phyloP scores from a whole-genome alignment of 2,329 filamentous ascomycete genomes.

The Stagonosporopsis tanaceti region DNA sequence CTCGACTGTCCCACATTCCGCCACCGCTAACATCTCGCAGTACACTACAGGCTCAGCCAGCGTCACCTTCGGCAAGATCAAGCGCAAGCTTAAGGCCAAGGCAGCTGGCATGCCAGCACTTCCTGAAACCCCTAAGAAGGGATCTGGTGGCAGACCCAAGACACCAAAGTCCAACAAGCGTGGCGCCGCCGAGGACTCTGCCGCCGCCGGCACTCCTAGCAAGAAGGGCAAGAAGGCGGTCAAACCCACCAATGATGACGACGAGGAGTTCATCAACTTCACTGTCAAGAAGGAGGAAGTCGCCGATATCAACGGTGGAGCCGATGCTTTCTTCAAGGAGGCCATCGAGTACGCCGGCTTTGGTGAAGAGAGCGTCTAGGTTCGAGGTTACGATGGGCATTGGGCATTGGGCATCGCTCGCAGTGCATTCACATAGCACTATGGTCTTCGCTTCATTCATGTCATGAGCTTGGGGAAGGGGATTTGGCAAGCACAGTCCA shows the following conservation, averaged over 20 bases:
- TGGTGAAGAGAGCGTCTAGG: neutral
- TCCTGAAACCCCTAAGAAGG: conserved; percentile 34
- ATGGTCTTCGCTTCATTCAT: neutral
- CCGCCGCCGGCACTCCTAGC: conserved; percentile 17
- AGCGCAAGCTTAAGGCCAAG: conserved; percentile 38
- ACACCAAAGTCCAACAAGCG: conserved; percentile 30
- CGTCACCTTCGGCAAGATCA: conserved; percentile 44
- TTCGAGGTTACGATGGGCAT: neutral
- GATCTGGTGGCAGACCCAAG: neutral
- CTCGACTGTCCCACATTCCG: conserved; percentile 23
- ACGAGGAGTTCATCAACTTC: conserved; percentile 21
- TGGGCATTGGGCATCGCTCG: neutral
- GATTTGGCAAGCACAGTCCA: neutral
- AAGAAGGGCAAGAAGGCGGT: conserved; percentile 23
- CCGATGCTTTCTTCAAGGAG: conserved; percentile 8
- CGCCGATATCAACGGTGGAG: neutral
- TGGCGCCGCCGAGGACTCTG: conserved; percentile 2
- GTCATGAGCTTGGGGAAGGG: neutral
- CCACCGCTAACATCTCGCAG: conserved; percentile 22
- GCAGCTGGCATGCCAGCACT: conserved; percentile 14
- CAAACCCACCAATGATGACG: conserved; percentile 13
- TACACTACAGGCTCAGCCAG: conserved; percentile 39
- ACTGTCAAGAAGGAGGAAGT: conserved; percentile 33
- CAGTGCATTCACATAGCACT: neutral
- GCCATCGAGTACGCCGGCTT: neutral